Evolutionary conservation across 1,139 yeast genomes (phyloP).

Genomic region (Arxiozyma bovina): DNA sequence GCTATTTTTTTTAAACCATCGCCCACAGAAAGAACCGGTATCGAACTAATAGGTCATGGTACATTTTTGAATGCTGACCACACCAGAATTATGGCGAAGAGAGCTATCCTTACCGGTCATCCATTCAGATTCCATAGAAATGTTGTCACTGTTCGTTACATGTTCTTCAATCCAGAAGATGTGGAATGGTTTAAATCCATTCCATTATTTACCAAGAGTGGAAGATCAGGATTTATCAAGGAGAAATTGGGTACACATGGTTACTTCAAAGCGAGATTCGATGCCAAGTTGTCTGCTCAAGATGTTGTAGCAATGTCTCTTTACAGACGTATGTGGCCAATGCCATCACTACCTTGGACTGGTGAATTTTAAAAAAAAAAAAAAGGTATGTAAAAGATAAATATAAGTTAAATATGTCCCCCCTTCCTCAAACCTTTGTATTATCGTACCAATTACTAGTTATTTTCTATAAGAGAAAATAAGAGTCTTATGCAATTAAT

Average conservation of each 20-base stretch:
- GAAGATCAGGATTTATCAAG: constrained; percentile 87
- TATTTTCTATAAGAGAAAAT: no score
- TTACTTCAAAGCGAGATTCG: constrained; percentile 91
- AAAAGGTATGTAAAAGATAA: neutral
- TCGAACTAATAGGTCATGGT: constrained; percentile 82
- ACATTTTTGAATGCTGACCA: constrained; percentile 82
- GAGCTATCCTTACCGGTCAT: constrained; percentile 85
- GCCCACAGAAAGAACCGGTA: constrained; percentile 35
- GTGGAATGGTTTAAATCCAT: constrained; percentile 84
- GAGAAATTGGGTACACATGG: constrained; percentile 98
- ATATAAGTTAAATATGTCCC: neutral
- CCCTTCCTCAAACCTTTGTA: neutral
- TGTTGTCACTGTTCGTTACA: constrained; percentile 87
- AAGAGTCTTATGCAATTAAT: neutral
- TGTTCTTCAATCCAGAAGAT: constrained; percentile 92
- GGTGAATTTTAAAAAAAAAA: constrained; percentile 5
- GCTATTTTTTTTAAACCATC: constrained; percentile 55
- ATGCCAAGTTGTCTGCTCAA: constrained; percentile 82
- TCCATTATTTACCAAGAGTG: constrained; percentile 85
- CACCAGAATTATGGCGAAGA: constrained; percentile 74
- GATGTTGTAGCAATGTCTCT: constrained; percentile 92
- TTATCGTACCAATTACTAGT: neutral
- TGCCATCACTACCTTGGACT: constrained; percentile 32
- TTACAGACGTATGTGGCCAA: constrained; percentile 91
- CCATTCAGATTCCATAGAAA: constrained; percentile 92